Percentiles rank a stretch among this genome's conserved stretches.
Conservation (phyloP, 228 moss, liverwort and hornwort genomes). For the Sphagnum magellanicum region DNA sequence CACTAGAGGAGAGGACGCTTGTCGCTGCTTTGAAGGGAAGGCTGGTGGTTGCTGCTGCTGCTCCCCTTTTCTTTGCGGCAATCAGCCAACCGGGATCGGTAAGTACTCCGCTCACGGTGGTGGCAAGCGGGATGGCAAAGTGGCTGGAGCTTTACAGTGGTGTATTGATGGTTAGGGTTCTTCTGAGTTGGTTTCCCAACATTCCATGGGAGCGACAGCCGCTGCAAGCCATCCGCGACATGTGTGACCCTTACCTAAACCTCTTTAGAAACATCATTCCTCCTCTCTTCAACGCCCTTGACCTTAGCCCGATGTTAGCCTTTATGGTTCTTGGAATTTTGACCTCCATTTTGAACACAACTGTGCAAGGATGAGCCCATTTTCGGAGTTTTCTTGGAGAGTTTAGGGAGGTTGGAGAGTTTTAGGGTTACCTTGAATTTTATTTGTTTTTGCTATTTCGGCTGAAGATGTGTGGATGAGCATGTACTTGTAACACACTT, state of each 20-base stretch:
- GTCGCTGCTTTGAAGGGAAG: conserved; percentile 73
- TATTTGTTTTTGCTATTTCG: too few relatives aligned
- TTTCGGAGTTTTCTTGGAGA: too few relatives aligned
- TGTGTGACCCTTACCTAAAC: conserved; percentile 99
- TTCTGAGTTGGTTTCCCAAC: conserved; percentile 98
- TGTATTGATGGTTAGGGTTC: conserved; percentile 93
- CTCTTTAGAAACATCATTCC: conserved; percentile 97
- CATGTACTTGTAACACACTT: too few relatives aligned
- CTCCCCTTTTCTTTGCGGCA: conserved; percentile 72
- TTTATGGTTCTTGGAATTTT: conserved; percentile 94
- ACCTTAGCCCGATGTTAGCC: conserved; percentile 96
- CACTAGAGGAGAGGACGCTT: conserved; percentile 63
- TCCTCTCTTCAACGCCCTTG: conserved; percentile 94
- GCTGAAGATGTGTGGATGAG: too few relatives aligned
- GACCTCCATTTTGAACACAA: conserved; percentile 95
- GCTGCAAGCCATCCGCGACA: conserved; percentile 94
- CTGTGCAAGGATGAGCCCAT: conserved; percentile 48
- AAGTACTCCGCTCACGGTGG: conserved; percentile 95
- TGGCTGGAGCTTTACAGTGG: conserved; percentile 99
- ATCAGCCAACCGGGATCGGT: conserved; percentile 72
- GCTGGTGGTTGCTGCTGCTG: conserved; percentile 60
- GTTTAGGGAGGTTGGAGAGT: too few relatives aligned
- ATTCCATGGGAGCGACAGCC: conserved; percentile 99
- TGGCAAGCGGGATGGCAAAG: conserved; percentile 98
- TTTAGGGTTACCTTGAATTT: too few relatives aligned